phyloP scores from a whole-genome alignment of 1,284 basidiomycete species.

The Irpex sp. region DNA sequence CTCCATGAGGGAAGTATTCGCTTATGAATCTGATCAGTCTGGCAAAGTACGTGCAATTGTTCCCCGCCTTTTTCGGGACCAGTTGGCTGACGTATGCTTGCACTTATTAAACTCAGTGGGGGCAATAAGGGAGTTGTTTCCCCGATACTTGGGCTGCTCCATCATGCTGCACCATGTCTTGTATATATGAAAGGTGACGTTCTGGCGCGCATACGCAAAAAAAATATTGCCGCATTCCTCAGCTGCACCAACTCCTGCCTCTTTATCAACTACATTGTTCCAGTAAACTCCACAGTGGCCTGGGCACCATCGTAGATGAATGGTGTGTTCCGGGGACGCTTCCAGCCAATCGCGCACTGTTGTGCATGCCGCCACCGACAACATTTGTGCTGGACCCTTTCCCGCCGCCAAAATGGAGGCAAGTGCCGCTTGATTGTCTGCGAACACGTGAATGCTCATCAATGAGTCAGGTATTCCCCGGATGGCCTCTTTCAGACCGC shows the following conservation, averaged over 20 bases:
- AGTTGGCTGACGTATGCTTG: constrained; percentile 5
- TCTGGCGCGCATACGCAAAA: not conserved
- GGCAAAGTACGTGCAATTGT: not conserved
- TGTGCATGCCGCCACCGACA: too few species aligned
- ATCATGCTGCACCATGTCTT: too few species aligned
- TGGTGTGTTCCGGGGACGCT: not conserved
- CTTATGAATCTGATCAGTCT: constrained; percentile 1
- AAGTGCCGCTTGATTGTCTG: constrained; percentile 5
- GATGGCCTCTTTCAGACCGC: constrained; percentile 4
- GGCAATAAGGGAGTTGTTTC: too few species aligned
- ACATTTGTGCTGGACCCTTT: constrained; percentile 1
- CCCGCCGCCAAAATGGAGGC: constrained; percentile 4
- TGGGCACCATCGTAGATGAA: constrained; percentile 4
- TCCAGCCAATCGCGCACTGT: not conserved
- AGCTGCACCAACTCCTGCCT: not conserved
- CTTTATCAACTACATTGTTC: not conserved
- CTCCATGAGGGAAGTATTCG: constrained; percentile 9
- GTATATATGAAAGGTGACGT: too few species aligned
- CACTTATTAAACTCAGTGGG: not conserved
- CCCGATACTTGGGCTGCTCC: too few species aligned
- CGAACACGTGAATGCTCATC: constrained; percentile 1
- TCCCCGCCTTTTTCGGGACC: constrained; percentile 2
- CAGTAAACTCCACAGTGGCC: not conserved
- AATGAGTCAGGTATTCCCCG: not conserved
- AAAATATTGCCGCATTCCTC: not conserved